A percentile compares a stretch with the other conserved stretches of the same genome.
Conservation (phyloP, 2,329 filamentous ascomycete genomes). For the Colletotrichum sublineola region DNA sequence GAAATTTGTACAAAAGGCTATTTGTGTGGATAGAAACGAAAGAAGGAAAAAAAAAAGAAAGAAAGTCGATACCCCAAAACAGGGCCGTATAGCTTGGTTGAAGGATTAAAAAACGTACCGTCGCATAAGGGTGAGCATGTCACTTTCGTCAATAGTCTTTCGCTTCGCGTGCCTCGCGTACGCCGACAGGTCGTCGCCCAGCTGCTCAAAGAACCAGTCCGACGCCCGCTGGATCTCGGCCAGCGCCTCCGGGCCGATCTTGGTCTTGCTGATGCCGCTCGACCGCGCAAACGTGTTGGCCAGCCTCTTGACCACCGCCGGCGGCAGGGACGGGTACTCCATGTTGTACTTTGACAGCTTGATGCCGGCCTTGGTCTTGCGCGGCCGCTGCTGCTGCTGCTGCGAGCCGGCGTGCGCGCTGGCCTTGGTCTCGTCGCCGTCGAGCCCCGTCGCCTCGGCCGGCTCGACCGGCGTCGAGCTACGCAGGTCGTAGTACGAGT, state of each 20-base stretch:
- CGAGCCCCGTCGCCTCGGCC: constrained; percentile 8
- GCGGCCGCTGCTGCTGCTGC: constrained; percentile 40
- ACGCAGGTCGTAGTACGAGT: constrained; percentile 27
- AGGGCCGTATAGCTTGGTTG: constrained; percentile 20
- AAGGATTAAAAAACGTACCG: constrained; percentile 70
- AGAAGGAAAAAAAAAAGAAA: constrained; percentile 29
- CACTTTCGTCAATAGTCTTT: constrained; percentile 87
- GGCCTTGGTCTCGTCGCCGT: constrained; percentile 42
- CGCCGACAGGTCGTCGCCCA: constrained; percentile 81
- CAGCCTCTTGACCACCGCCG: constrained; percentile 79
- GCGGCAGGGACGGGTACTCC: constrained; percentile 80
- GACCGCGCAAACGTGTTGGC: constrained; percentile 79
- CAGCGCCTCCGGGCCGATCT: constrained; percentile 80
- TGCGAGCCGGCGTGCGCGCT: constrained; percentile 28
- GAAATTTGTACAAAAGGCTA: constrained; percentile 16
- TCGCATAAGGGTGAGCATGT: constrained; percentile 85
- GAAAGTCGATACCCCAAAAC: constrained; percentile 34
- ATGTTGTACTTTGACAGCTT: constrained; percentile 79
- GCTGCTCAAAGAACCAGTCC: constrained; percentile 93
- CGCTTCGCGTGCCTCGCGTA: constrained; percentile 87
- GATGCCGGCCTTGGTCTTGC: constrained; percentile 59
- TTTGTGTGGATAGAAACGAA: constrained; percentile 8
- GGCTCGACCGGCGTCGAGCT: constrained; percentile 46
- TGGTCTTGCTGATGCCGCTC: constrained; percentile 74
- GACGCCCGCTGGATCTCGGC: constrained; percentile 83